These are phyloP conservation scores for Physcomitrellopsis africana DNA, from an alignment of 225 moss, liverwort and hornwort species.

Conservation along the genomic window DNA sequence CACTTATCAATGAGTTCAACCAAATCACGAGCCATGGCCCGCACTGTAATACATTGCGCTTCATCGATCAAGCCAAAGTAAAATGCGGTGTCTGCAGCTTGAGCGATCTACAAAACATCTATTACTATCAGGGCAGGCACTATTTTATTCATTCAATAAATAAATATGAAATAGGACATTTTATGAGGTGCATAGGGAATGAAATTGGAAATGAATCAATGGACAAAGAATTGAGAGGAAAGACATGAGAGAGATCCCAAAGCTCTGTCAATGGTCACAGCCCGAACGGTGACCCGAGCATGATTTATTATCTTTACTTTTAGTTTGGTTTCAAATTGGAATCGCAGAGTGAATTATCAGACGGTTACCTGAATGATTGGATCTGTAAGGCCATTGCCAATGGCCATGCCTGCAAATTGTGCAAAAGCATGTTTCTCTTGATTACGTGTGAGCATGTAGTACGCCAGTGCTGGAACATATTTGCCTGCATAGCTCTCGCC, in stretches of 20 bases:
- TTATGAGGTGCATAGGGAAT: no score
- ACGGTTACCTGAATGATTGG: slow-evolving; percentile 73
- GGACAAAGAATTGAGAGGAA: no score
- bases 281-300: no score
- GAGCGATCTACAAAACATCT: slow-evolving; percentile 58
- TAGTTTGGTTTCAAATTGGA: no score
- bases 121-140: slow-evolving; percentile 2
- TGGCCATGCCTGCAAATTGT: slow-evolving; percentile 82
- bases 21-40: slow-evolving; percentile 61
- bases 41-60: slow-evolving; percentile 69
- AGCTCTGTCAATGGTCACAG: no score
- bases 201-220: no score
- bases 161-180: background rate
- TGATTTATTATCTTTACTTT: no score
- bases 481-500: slow-evolving; percentile 96
- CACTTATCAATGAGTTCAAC: slow-evolving; percentile 82
- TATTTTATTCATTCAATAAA: no score
- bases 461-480: slow-evolving; percentile 84
- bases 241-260: no score
- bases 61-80: slow-evolving; percentile 90
- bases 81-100: slow-evolving; percentile 71
- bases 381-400: slow-evolving; percentile 91
- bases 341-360: no score
- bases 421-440: slow-evolving; percentile 35
- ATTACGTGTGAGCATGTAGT: slow-evolving; percentile 64